Evolutionary conservation across 2,329 filamentous ascomycete species (phyloP).

Genomic region (Incumbomyces lentus): DNA sequence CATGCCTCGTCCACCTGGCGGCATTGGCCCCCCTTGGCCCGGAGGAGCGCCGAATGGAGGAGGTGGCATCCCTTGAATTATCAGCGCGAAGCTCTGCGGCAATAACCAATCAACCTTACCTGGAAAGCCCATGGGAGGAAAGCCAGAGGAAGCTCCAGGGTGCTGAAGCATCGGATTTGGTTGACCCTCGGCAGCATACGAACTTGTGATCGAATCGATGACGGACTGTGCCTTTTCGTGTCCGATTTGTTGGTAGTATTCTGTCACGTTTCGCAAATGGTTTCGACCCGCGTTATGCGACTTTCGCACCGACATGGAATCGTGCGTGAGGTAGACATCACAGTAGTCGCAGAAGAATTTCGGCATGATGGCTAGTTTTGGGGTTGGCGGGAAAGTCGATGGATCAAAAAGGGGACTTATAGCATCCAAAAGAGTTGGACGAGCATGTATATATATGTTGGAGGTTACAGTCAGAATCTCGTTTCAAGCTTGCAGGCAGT

Average conservation of each 20-base stretch:
- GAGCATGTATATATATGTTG: no score
- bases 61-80: slow-evolving; percentile 34
- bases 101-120: slow-evolving; percentile 32
- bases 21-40: slow-evolving; percentile 31
- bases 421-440: no score
- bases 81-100: slow-evolving; percentile 1
- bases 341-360: slow-evolving; percentile 96
- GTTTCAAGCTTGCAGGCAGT: no score
- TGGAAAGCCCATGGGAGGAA: slow-evolving; percentile 53
- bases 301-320: slow-evolving; percentile 99
- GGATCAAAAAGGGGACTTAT: no score
- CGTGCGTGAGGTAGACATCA: slow-evolving; percentile 99
- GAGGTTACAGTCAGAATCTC: no score
- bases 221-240: slow-evolving; percentile 98
- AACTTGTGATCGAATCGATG: slow-evolving; percentile 94
- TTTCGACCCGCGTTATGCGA: slow-evolving; percentile 95
- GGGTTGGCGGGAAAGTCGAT: not conserved
- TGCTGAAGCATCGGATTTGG: slow-evolving; percentile 76
- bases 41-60: slow-evolving; percentile 44
- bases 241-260: slow-evolving; percentile 98
- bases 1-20: slow-evolving; percentile 46
- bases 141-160: slow-evolving; percentile 35
- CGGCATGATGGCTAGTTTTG: slow-evolving; percentile 52
- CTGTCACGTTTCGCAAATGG: slow-evolving; percentile 91
- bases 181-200: slow-evolving; percentile 90